Evolutionary conservation across 176 grass and related monocot species (phyloP), one percentile per base, ranked within the genome.

Genomic region (Echinochloa phyllopogon): DNA sequence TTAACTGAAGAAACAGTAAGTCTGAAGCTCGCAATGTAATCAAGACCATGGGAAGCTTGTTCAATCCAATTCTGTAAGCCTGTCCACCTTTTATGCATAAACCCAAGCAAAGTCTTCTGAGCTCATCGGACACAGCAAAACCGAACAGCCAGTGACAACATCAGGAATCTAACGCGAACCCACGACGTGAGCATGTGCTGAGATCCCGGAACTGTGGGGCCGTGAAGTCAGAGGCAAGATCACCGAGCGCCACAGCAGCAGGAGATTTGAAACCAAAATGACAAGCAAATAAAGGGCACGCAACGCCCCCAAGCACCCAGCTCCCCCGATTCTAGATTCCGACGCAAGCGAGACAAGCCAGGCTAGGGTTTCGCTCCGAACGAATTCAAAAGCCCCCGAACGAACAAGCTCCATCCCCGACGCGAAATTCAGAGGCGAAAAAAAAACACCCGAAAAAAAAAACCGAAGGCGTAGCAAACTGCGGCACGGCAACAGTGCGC

Each of bases 171-270:
- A 41, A 21, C 9, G 11, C 68, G 61, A 80, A 80, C 27, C 62
- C 29, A 67, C 45, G 45, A 80, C 39, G 42, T 24, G 50, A 80
- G 52, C 29, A 45, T 80, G 77, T 36, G 66, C 66, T 21, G 23
- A 44, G 27, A 80, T 37, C 29, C 47, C 20, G 7, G 37, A 58
- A 25, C 25, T 2, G 64, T 70, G 79, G 65, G 50, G 42, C 49
- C 78, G 24, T 8, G 51, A 21, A 53, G 48, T 25, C 36, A 41
- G 47, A 67, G 38, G 18, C 33, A 6, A 53, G 47, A 55, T 55
- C 60, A 65, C 20, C 3, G 9, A 24, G 4, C 13, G 79, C 48
- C 38, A 70, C 21, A 58, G 36, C n/a, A 39, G 38, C 37, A 43
- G 21, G 21, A 78, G 17, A 21, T 41, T 57, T 55, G n/a, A 71